A percentile compares a stretch with the other conserved stretches of the same genome.
Conservation (phyloP, 108 stramenopile genomes). For the Conticribra weissflogii region DNA sequence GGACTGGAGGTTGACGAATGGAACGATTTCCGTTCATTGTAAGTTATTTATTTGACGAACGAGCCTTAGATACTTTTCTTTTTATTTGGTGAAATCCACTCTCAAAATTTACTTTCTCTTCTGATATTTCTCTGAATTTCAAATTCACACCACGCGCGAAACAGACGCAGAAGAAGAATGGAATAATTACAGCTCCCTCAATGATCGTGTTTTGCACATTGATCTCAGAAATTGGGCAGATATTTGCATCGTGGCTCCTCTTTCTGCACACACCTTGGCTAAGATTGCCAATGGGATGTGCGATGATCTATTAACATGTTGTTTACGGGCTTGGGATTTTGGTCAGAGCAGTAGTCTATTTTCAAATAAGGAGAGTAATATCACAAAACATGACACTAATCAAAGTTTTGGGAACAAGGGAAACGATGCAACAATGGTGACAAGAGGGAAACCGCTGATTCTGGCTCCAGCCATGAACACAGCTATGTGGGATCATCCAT, state of each 20-base stretch:
- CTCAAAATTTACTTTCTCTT: background rate
- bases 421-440: too few species aligned
- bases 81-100: background rate
- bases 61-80: background rate
- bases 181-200: conserved; percentile 70
- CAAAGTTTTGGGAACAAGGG: too few species aligned
- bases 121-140: background rate
- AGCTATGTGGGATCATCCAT: conserved; percentile 91
- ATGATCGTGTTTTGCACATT: conserved; percentile 92
- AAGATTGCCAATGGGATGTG: conserved; percentile 86
- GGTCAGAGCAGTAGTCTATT: conserved; percentile 34
- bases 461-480: conserved; percentile 96
- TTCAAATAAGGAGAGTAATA: conserved; percentile 5
- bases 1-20: conserved; percentile 31
- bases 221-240: conserved; percentile 93
- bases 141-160: conserved; percentile 1
- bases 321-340: conserved; percentile 90
- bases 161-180: conserved; percentile 83
- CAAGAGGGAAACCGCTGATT: conserved; percentile 82
- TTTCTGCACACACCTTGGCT: conserved; percentile 86
- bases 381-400: too few species aligned
- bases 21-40: conserved; percentile 45
- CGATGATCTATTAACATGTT: conserved; percentile 87
- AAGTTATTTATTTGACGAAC: too few species aligned
- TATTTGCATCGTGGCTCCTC: conserved; percentile 75